These are phyloP conservation scores for Penicillium sp. DNA, from an alignment of 2,329 filamentous ascomycete species.

Conservation along the genomic window DNA sequence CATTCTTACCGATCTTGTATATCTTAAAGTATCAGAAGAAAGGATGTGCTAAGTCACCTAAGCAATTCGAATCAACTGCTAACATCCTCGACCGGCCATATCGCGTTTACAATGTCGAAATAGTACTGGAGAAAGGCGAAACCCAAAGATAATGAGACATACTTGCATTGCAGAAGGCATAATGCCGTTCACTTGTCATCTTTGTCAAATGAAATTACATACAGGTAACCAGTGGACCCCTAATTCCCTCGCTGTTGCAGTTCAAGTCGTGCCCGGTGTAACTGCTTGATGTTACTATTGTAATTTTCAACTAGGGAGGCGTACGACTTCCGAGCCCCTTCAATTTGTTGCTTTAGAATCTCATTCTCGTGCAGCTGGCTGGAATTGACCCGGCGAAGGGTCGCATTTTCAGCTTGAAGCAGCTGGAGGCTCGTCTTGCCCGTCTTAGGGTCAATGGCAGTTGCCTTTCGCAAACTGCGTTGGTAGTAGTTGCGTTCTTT, in stretches of 20 bases:
- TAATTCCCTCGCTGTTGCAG: neutral
- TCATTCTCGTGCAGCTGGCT: neutral
- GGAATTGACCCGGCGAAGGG: neutral
- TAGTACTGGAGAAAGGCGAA: too few species aligned
- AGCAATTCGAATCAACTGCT: too few species aligned
- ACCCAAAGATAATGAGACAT: too few species aligned
- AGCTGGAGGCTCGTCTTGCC: slow-evolving; percentile 28
- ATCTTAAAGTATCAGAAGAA: too few species aligned
- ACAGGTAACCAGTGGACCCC: neutral
- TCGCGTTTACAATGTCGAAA: too few species aligned
- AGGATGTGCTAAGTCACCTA: too few species aligned
- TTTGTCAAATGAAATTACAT: neutral
- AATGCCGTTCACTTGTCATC: too few species aligned
- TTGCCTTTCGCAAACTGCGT: slow-evolving; percentile 26
- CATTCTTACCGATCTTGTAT: too few species aligned
- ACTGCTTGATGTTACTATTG: neutral
- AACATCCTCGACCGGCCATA: too few species aligned
- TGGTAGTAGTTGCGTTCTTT: slow-evolving; percentile 33
- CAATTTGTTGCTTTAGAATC: neutral
- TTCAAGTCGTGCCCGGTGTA: neutral
- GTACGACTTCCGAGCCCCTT: neutral
- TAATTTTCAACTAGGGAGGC: neutral
- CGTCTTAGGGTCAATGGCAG: slow-evolving; percentile 26
- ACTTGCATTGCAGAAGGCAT: too few species aligned
- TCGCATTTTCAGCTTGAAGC: slow-evolving; percentile 14